Evolutionary conservation across 2,329 filamentous ascomycete genomes (phyloP), one percentile per base, ranked within the genome.

Genomic region (Colletotrichum noveboracense): DNA sequence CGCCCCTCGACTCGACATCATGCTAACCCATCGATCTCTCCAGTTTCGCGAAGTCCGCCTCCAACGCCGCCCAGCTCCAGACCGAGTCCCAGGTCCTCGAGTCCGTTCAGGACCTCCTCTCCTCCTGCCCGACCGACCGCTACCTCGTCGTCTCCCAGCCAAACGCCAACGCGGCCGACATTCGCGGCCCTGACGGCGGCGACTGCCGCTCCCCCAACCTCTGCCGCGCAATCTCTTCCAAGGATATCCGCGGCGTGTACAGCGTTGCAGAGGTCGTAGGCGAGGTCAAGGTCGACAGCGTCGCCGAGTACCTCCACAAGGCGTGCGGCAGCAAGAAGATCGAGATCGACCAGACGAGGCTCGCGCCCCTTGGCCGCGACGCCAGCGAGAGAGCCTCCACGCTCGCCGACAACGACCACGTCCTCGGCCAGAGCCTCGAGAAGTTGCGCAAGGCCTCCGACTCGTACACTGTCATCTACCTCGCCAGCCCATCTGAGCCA

Each of bases 111-210:
- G 78, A 85, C n/a, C 82, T 92, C 66, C 90, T 98, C 30, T 87
- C 88, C 52, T 84, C 86, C 70, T 98, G 95, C 84, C 93, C 94
- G 3, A 95, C 94, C 24, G 89, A 92, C 66, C 90, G 90, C 79
- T 98, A 98, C 85, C 87, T 97, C 73, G 84, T 98, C 78, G 90
- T 97, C 76, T 91, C 92, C 34, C 95, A 98, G 82, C 93, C 94
- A 13, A 94, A 94, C 78, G 89, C 96, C 72, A 92, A 93, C 79
- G 90, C 92, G 56, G 87, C 88, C 77, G 95, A 98, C 83, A 92
- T 96, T 80, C 85, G 86, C 78, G 85, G 87, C 74, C 80, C 79
- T 82, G 85, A 84, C 82, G 61, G 66, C 36, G 26, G 48, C 56
- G 87, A 77, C 75, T 87, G 88, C 88, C 79, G 91, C 88, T 81